Conservation (phyloP, 129 eudicot genomes). For the Solidago caesia region DNA sequence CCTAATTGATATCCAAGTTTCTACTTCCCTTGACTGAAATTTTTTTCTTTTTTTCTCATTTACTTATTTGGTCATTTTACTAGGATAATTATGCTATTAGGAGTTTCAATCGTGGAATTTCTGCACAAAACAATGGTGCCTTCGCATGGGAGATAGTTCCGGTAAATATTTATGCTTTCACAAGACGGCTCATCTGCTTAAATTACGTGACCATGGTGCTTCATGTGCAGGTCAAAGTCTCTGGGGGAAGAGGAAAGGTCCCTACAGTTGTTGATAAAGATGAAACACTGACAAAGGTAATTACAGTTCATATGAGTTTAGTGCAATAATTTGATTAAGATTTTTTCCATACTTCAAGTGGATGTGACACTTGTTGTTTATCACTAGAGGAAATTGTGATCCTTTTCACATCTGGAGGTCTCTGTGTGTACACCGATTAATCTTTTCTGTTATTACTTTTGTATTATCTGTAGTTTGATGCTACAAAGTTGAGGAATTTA, state of each 20-base stretch:
- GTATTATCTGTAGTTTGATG: slow-evolving; percentile 63
- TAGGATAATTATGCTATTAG: slow-evolving; percentile 88
- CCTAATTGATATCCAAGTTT: too few species aligned
- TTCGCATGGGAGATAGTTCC: slow-evolving; percentile 95
- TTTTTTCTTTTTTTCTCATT: too few species aligned
- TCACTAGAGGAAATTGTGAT: neutral
- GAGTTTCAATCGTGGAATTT: slow-evolving; percentile 78
- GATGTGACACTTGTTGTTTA: neutral
- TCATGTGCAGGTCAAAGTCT: slow-evolving; percentile 57
- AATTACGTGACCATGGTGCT: slow-evolving; percentile 5
- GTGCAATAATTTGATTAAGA: neutral
- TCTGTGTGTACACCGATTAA: neutral
- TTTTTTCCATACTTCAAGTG: neutral
- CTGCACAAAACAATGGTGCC: slow-evolving; percentile 77
- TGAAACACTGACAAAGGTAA: slow-evolving; percentile 56
- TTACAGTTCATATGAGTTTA: slow-evolving; percentile 1
- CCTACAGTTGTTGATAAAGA: slow-evolving; percentile 54
- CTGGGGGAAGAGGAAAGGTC: slow-evolving; percentile 42
- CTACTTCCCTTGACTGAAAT: too few species aligned
- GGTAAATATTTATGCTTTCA: slow-evolving; percentile 30
- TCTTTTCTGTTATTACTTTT: slow-evolving; percentile 1
- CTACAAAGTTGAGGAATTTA: slow-evolving; percentile 61
- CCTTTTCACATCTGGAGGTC: neutral
- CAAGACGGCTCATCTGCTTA: slow-evolving; percentile 3
- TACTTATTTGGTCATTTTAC: neutral